Percentiles rank a stretch among this genome's conserved stretches.
Conservation (phyloP, 2,329 filamentous ascomycete species). For the Massarina eburnea region DNA sequence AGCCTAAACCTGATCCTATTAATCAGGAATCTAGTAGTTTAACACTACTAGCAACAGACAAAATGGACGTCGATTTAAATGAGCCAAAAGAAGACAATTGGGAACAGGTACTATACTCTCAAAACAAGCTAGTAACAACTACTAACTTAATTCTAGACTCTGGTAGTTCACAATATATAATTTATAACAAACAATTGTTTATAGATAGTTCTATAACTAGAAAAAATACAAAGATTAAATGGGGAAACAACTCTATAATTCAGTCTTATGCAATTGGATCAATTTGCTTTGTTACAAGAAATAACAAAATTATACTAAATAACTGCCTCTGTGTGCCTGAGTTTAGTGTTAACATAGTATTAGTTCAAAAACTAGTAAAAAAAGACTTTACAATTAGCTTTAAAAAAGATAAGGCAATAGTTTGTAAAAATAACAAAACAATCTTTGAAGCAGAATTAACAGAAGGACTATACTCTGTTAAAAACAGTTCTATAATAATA, state of each 20-base stretch:
- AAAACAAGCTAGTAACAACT: not conserved
- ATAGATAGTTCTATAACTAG: not conserved
- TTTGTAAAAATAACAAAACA: too few relatives aligned
- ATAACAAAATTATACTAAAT: not conserved
- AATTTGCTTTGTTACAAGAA: not conserved
- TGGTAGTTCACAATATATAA: constrained; percentile 1
- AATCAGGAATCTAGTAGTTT: not conserved
- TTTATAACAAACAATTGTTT: not conserved
- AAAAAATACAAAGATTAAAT: not conserved
- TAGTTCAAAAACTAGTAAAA: too few relatives aligned
- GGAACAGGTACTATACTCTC: not conserved
- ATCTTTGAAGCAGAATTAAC: too few relatives aligned
- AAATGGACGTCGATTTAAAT: not conserved
- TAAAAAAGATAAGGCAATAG: too few relatives aligned
- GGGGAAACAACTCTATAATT: not conserved
- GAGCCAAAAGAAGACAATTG: not conserved
- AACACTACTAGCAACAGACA: not conserved
- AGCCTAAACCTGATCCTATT: not conserved
- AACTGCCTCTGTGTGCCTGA: not conserved
- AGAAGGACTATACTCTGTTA: too few relatives aligned
- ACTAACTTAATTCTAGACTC: constrained; percentile 1
- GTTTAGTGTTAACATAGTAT: too few relatives aligned
- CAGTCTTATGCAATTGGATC: not conserved
- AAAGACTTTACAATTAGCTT: too few relatives aligned
- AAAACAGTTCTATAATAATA: too few relatives aligned